Base-by-base conservation (phyloP, 257 asterid species). In the Leptodermis oblonga region DNA sequence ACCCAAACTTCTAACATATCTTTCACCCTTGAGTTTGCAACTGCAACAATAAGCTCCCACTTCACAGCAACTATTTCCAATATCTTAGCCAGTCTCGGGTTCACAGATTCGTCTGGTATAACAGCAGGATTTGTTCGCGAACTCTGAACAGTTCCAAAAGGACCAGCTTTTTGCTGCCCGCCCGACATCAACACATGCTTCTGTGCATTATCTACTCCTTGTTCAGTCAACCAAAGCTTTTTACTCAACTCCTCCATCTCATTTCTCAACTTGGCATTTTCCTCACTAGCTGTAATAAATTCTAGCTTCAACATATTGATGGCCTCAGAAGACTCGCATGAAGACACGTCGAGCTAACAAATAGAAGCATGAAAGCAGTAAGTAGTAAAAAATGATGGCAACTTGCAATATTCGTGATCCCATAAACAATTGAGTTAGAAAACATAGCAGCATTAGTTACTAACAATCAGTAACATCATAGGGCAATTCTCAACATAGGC, bases 81-180 rank as follows among this genome's bases (percentile, higher is more conserved):
- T 53, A 81, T 56, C 76, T 83, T 83, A 41, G 89, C 87, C 51
- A 88, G 63, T 68, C 84, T 84, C 20, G 92, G 92, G 80, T 88
- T 86, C 63, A 81, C 82, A 37, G 85, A 76, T 70, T 75, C 82
- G 34, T 88, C 86, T 7, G 92, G 86, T 3, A 66, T 37, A 14
- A 88, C 81, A 17, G 82, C 20, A n/a, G 90, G 87, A 76, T 81
- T 84, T 42, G 84, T 82, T 73, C 85, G 72, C 25, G 28, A 62
- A 64, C 82, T 84, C 70, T 86, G 80, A 10, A 86, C 92, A 11
- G 86, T 80, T 70, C 89, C 90, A 70, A 83, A 85, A 3, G 86
- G 82, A 4, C 90, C 89, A 25, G 79, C 81, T 22, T 79, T 82
- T 22, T 82, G 56, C 55, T 74, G 85, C 48, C 79, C 77, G 14